Evolutionary conservation across 2,329 filamentous ascomycete genomes (phyloP).

Genomic region (Talaromyces funiculosus): DNA sequence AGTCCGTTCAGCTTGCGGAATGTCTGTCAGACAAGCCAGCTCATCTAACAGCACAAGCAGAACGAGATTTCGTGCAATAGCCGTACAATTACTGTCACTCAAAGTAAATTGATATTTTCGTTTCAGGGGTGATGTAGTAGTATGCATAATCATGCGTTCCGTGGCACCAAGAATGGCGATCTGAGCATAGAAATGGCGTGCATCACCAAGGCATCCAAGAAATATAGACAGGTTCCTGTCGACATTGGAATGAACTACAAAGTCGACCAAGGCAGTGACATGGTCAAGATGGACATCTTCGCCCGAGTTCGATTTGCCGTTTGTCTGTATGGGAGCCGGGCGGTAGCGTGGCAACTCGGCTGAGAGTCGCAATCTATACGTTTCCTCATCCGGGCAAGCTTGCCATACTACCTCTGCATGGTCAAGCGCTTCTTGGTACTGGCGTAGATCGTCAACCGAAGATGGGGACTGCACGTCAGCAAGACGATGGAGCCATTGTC

Average conservation of each 20-base stretch:
- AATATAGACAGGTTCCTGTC: conserved; percentile 10
- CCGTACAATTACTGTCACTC: conserved; percentile 4
- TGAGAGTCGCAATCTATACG: not conserved
- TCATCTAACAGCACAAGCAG: conserved; percentile 12
- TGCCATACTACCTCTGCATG: conserved; percentile 7
- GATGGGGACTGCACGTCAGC: not conserved
- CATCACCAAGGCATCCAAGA: conserved; percentile 11
- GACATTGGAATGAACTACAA: conserved; percentile 3
- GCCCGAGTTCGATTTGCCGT: not conserved
- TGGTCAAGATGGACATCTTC: conserved; percentile 4
- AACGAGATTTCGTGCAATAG: conserved; percentile 9
- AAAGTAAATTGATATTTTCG: conserved; percentile 12
- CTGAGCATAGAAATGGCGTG: conserved; percentile 13
- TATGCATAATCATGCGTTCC: conserved; percentile 5
- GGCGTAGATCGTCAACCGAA: conserved; percentile 6
- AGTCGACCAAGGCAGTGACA: conserved; percentile 9
- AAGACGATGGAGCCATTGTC: conserved; percentile 11
- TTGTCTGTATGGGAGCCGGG: not conserved
- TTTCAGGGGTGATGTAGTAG: not conserved
- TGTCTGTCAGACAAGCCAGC: conserved; percentile 9
- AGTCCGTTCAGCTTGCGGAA: conserved; percentile 6
- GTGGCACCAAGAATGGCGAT: conserved; percentile 10
- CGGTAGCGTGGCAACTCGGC: conserved; percentile 6
- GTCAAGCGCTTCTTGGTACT: conserved; percentile 5
- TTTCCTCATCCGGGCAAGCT: conserved; percentile 1